Percentiles rank a stretch among this genome's conserved stretches.
These are phyloP conservation scores for Ophiostoma australiae DNA, from an alignment of 2,329 filamentous ascomycete genomes.

Conservation along the genomic window DNA sequence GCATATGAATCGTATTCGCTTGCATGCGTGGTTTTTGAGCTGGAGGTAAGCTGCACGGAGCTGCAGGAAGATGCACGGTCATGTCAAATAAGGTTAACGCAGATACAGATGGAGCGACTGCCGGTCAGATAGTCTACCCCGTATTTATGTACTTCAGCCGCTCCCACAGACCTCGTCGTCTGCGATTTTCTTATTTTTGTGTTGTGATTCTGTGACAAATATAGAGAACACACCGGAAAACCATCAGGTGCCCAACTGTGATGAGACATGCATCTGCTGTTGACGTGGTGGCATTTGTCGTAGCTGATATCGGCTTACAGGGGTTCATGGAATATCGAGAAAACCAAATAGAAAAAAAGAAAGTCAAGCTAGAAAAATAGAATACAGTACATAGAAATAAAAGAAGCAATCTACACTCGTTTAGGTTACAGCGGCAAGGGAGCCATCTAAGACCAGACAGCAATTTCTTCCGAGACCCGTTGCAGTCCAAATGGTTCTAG, in stretches of 20 bases:
- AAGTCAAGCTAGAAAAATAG: not conserved
- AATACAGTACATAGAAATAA: not conserved
- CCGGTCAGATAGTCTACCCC: not conserved
- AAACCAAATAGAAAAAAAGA: not conserved
- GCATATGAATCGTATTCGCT: slow-evolving; percentile 6
- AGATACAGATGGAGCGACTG: not conserved
- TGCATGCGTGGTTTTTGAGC: not conserved
- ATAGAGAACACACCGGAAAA: not conserved
- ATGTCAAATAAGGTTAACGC: slow-evolving; percentile 11
- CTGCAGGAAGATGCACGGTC: not conserved
- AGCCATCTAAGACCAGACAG: not conserved
- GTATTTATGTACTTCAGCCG: slow-evolving; percentile 8
- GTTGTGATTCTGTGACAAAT: not conserved
- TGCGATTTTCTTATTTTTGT: not conserved
- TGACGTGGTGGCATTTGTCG: not conserved
- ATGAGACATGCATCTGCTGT: not conserved
- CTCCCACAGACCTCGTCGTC: not conserved
- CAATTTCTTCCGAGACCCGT: not conserved
- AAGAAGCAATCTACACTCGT: not conserved
- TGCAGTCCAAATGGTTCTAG: not conserved
- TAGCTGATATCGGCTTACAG: not conserved
- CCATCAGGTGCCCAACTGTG: not conserved
- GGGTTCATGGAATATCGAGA: not conserved
- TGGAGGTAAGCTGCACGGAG: not conserved
- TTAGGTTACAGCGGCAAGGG: not conserved